A percentile compares a stretch with the other conserved stretches of the same genome.
Conservation (phyloP, 306 rosid genomes). For the Aeschynomene evenia region DNA sequence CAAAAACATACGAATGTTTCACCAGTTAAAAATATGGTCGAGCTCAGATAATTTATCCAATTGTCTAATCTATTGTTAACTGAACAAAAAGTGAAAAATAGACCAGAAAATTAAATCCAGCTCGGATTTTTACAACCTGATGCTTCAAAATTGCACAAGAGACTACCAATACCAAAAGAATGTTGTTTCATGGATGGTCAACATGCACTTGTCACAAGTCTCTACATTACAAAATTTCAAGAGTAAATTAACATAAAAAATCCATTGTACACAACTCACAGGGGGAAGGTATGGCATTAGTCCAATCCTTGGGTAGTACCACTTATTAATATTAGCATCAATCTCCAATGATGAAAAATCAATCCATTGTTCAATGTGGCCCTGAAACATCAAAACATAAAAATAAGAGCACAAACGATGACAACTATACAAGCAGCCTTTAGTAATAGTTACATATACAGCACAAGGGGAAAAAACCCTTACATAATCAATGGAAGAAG, state of each 20-base stretch:
- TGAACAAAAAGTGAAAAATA: no score
- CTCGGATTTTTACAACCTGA: no score
- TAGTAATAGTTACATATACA: not conserved
- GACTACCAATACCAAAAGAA: not conserved
- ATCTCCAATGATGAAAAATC: conserved; percentile 76
- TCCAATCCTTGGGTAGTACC: conserved; percentile 55
- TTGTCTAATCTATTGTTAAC: no score
- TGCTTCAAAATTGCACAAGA: not conserved
- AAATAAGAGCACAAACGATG: not conserved
- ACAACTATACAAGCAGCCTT: not conserved
- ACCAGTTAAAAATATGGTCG: no score
- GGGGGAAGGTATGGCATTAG: conserved; percentile 51
- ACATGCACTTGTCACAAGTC: not conserved
- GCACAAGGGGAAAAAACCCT: conserved; percentile 9
- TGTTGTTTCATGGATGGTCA: not conserved
- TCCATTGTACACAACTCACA: conserved; percentile 40
- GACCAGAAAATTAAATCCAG: no score
- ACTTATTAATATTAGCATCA: conserved; percentile 46
- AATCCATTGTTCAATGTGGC: conserved; percentile 83
- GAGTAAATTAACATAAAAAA: not conserved
- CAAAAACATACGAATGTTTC: no score
- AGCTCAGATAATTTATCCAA: no score
- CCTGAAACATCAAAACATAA: conserved; percentile 45
- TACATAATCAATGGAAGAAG: conserved; percentile 65
- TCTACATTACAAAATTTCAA: not conserved